Percentiles rank a stretch among this genome's conserved stretches.
phyloP scores from a whole-genome alignment of 2,329 filamentous ascomycete genomes.

The Diaporthe humulicola region DNA sequence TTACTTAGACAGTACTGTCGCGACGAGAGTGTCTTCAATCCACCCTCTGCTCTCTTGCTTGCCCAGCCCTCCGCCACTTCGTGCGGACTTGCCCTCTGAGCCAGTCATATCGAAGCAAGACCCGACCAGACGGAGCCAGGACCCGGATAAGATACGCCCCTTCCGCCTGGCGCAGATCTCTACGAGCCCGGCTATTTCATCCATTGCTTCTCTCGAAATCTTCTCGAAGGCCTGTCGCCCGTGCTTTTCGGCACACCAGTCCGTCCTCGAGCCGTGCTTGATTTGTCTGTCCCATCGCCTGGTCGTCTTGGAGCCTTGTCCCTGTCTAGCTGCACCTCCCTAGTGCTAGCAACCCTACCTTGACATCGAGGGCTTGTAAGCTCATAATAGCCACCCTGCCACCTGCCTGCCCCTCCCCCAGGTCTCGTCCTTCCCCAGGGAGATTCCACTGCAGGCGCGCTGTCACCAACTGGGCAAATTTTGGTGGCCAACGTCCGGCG shows the following conservation, averaged over 20 bases:
- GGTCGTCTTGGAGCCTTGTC: slow-evolving; percentile 38
- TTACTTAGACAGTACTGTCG: neutral
- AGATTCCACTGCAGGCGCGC: slow-evolving; percentile 30
- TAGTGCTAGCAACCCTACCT: slow-evolving; percentile 39
- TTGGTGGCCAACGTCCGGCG: slow-evolving; percentile 17
- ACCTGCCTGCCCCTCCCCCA: slow-evolving; percentile 36
- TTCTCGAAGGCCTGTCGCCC: slow-evolving; percentile 24
- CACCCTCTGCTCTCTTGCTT: neutral
- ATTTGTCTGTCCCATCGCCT: slow-evolving; percentile 30
- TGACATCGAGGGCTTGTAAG: slow-evolving; percentile 20
- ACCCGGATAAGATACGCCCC: slow-evolving; percentile 31
- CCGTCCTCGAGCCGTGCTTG: slow-evolving; percentile 22
- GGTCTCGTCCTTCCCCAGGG: slow-evolving; percentile 20
- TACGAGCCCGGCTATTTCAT: slow-evolving; percentile 21
- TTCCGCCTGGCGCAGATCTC: slow-evolving; percentile 24
- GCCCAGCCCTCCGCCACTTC: slow-evolving; percentile 13
- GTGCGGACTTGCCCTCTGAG: slow-evolving; percentile 6
- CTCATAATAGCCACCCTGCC: slow-evolving; percentile 36
- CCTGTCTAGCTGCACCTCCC: slow-evolving; percentile 33
- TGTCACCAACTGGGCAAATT: slow-evolving; percentile 31
- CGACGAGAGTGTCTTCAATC: neutral
- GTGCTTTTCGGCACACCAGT: slow-evolving; percentile 20
- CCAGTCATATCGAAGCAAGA: slow-evolving; percentile 31
- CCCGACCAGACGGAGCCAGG: slow-evolving; percentile 33
- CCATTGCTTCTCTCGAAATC: slow-evolving; percentile 28